Base-by-base conservation (phyloP, 306 rosid genomes). In the Inga oerstediana region DNA sequence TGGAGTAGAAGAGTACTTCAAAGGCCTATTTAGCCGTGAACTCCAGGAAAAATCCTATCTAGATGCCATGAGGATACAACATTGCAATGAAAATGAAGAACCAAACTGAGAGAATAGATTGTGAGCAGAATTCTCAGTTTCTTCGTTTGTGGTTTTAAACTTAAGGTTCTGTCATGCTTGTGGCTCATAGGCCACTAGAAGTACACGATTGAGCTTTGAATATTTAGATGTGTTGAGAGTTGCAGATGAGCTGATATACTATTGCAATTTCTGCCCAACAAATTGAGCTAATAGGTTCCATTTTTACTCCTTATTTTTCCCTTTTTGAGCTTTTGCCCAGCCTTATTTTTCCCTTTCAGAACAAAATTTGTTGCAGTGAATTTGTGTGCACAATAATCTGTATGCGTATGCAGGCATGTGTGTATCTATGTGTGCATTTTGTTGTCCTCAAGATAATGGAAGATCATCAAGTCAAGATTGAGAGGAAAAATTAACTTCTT, bases 41-140 rank as follows among this genome's bases (percentile, higher is more conserved):
- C 88, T 89, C 54, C 74, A 84, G 48, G 84, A 85, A 24, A 89
- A 89, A 30, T 82, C 87, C 49, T 77, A 58, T 74, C 30, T 89
- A 9, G 88, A 84, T 66, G 15, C 64, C 19, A 19, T 86, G 84
- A 83, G 86, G 49, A 86, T 78, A 56, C 51, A 81, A 14, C 32
- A 81, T 56, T 4, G 24, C 0, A 3, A 46, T 46, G 39, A 14
- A 30, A 65, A 32, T 75, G 49, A 79, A 41, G 14, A 24, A 19
- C 20, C 20, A 19, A 69, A 11, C 49, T 19, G 14, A 39, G 43
- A 32, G 37, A 65, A 32, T 30, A 32, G 8, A 65, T 5, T 32
- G 0, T 65, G 43, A 30, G 14, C 70, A 65, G 19, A 65, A 10
- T 65, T 12, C 20, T 0, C 43, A 65, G 4, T 65, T 67, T 34